Conservation (phyloP, 2,329 filamentous ascomycete species). For the Aureobasidium sp. region DNA sequence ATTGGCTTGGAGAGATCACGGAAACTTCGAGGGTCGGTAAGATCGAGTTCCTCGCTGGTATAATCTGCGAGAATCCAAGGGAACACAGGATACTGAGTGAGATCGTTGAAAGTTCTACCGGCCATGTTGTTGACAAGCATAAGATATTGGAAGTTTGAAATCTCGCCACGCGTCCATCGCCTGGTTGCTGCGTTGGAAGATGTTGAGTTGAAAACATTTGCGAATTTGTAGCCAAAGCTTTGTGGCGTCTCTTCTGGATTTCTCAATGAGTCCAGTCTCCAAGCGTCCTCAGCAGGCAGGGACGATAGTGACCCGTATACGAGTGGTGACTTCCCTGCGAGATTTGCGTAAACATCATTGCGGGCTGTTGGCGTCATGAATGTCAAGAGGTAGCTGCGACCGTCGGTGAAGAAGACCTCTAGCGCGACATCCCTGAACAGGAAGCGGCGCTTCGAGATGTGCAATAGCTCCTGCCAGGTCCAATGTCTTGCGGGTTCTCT, state of each 20-base stretch:
- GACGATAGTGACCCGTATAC: conserved; percentile 51
- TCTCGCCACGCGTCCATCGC: conserved; percentile 86
- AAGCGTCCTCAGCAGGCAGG: conserved; percentile 68
- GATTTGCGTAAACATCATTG: conserved; percentile 71
- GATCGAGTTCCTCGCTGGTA: conserved; percentile 81
- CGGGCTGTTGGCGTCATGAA: conserved; percentile 64
- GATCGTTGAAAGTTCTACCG: conserved; percentile 91
- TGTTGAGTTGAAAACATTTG: conserved; percentile 79
- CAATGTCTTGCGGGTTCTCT: conserved; percentile 76
- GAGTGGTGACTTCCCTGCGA: conserved; percentile 72
- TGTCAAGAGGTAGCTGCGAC: conserved; percentile 86
- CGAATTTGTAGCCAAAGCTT: conserved; percentile 77
- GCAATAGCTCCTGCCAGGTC: conserved; percentile 91
- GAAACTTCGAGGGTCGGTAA: conserved; percentile 76
- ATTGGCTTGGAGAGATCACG: conserved; percentile 92
- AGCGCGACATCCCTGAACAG: conserved; percentile 91
- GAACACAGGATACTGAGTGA: conserved; percentile 97
- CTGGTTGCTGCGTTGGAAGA: conserved; percentile 77
- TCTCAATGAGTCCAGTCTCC: conserved; percentile 80
- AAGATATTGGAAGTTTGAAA: conserved; percentile 97
- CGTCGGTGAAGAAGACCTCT: conserved; percentile 97
- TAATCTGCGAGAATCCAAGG: conserved; percentile 97
- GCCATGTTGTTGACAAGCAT: conserved; percentile 99
- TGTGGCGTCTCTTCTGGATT: conserved; percentile 55
- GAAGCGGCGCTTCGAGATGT: conserved; percentile 90